Evolutionary conservation across 345 rosid genomes (phyloP).

Genomic region (Populus ilicifolia): DNA sequence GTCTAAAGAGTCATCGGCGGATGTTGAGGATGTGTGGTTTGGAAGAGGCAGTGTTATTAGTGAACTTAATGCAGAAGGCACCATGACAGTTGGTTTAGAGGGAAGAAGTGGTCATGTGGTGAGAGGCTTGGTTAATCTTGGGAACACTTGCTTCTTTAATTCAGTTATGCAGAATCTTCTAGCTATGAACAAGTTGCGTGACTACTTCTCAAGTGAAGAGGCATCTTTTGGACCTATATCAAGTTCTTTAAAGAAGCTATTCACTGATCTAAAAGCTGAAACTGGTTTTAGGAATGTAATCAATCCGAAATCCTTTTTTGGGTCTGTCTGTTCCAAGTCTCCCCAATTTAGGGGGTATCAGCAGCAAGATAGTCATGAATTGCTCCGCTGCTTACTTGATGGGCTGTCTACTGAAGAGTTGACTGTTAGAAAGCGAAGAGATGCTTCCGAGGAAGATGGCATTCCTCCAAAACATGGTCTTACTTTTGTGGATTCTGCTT

Average conservation of each 20-base stretch:
- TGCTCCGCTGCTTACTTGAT: slow-evolving; percentile 84
- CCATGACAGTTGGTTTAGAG: slow-evolving; percentile 32
- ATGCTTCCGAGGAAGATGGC: slow-evolving; percentile 31
- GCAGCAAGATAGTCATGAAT: slow-evolving; percentile 96
- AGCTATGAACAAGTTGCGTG: slow-evolving; percentile 53
- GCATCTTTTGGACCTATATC: slow-evolving; percentile 53
- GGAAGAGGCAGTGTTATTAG: slow-evolving; percentile 55
- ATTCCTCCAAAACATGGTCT: slow-evolving; percentile 35
- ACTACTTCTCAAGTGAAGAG: slow-evolving; percentile 52
- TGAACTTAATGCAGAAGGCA: slow-evolving; percentile 39
- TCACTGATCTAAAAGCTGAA: slow-evolving; percentile 60
- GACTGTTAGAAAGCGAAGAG: slow-evolving; percentile 40
- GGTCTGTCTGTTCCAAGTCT: slow-evolving; percentile 62
- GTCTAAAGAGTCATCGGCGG: slow-evolving; percentile 32
- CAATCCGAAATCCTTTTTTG: slow-evolving; percentile 72
- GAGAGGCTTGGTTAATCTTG: slow-evolving; percentile 88
- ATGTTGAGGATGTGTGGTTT: slow-evolving; percentile 56
- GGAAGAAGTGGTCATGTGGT: slow-evolving; percentile 50
- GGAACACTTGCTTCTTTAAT: slow-evolving; percentile 95
- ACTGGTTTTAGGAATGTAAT: slow-evolving; percentile 53
- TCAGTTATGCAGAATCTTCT: slow-evolving; percentile 91
- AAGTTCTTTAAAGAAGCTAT: slow-evolving; percentile 67
- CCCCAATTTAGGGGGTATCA: slow-evolving; percentile 91
- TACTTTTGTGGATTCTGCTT: slow-evolving; percentile 68
- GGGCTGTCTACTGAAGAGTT: slow-evolving; percentile 76